Conservation (phyloP, 208 protist species). For the Leptomonas seymouri region DNA sequence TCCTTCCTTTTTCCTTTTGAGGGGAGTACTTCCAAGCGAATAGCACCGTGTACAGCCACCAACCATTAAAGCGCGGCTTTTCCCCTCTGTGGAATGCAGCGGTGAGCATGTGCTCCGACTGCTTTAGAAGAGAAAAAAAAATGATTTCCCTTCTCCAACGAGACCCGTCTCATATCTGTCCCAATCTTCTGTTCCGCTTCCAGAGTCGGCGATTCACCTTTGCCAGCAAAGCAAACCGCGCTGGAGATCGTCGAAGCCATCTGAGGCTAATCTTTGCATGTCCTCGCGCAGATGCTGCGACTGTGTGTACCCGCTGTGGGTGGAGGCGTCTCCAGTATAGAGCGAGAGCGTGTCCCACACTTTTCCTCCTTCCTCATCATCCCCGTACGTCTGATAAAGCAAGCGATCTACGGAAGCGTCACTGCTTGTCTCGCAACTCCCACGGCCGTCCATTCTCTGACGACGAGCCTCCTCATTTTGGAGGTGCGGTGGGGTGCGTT, state of each 20-base stretch:
- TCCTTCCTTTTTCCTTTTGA: no score
- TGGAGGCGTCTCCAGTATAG: background rate
- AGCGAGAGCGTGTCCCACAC: background rate
- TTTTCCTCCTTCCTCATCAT: background rate
- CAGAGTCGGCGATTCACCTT: background rate
- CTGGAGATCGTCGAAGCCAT: conserved; percentile 12
- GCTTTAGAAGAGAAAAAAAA: no score
- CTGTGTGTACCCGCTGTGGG: background rate
- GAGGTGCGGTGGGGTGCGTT: background rate
- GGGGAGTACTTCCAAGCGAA: no score
- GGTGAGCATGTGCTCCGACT: no score
- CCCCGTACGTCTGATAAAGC: background rate
- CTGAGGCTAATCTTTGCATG: conserved; percentile 1
- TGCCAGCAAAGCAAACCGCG: conserved; percentile 5
- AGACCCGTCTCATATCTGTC: background rate
- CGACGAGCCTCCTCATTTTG: background rate
- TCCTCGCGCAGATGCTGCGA: conserved; percentile 5
- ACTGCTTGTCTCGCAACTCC: background rate
- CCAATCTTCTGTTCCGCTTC: background rate
- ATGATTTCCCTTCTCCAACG: no score
- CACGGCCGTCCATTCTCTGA: background rate
- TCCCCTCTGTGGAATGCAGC: no score
- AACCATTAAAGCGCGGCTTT: no score
- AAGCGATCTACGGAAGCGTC: background rate
- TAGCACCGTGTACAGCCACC: no score